A percentile compares a stretch with the other conserved stretches of the same genome.
These are phyloP conservation scores for Solanum okadae DNA, from an alignment of 257 asterid species.

Conservation along the genomic window DNA sequence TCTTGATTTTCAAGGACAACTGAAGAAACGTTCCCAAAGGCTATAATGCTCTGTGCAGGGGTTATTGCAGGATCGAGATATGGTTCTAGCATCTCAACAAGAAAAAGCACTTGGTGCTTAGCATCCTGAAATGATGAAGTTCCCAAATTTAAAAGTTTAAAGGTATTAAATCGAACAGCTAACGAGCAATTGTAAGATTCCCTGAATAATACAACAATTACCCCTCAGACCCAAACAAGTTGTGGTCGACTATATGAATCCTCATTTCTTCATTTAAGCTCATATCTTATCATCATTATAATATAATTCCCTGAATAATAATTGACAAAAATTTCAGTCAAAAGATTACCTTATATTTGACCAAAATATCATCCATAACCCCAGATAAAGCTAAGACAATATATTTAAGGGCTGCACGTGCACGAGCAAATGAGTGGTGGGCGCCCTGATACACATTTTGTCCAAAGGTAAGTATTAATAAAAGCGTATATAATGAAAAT, in stretches of 20 bases:
- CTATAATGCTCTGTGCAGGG: slow-evolving; percentile 71
- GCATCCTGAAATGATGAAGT: slow-evolving; percentile 52
- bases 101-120: slow-evolving; percentile 74
- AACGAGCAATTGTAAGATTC: not conserved
- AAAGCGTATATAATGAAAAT: slow-evolving; percentile 1
- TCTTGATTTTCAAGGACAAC: slow-evolving; percentile 58
- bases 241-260: not conserved
- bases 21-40: slow-evolving; percentile 78
- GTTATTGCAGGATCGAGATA: slow-evolving; percentile 80
- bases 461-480: not conserved
- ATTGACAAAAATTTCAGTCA: not conserved
- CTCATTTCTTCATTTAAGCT: not conserved
- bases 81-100: slow-evolving; percentile 95
- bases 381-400: slow-evolving; percentile 85
- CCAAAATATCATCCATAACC: slow-evolving; percentile 79
- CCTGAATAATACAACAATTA: not conserved
- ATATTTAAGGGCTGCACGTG: slow-evolving; percentile 89
- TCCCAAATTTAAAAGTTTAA: not conserved
- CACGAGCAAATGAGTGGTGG: slow-evolving; percentile 52
- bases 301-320: not conserved
- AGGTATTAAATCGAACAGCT: not conserved
- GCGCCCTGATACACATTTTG: slow-evolving; percentile 48
- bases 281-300: not conserved
- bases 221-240: not conserved
- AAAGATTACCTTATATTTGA: slow-evolving; percentile 62